Base-by-base conservation (phyloP, 139 green algal species). In the Yamagishiella unicocca region DNA sequence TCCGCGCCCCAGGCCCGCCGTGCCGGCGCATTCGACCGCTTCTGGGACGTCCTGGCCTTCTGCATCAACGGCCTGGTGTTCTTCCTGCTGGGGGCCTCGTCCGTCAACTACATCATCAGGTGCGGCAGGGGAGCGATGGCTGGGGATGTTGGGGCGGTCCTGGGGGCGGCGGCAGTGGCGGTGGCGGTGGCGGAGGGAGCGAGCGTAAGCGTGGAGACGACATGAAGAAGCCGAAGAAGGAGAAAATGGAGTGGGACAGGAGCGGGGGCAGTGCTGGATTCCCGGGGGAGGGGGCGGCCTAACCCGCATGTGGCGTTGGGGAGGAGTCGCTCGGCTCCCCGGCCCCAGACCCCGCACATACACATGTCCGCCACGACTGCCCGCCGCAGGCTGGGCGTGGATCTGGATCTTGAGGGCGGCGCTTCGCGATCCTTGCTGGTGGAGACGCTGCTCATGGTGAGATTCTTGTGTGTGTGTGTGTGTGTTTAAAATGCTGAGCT, bases 41-140 rank as follows among this genome's bases (percentile, higher is more conserved):
- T 93, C 90, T 93, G 87, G 90, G 87, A 91, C 45, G 87, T 91
- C 31, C 38, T 91, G 45, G 42, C 75, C 0, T 93, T 90, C 35
- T 64, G 62, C 25, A 90, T 89, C 66, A 94, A 94, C 88, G 85
- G 92, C 33, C 90, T 98, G 43, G 92, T 98, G n/a, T 98, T 98
- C 90, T 98, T 98, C 91, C 98, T 94, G 54, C 89, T 95, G 25
- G 96, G 96, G 12, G 91, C 93, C 0, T 91, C 90, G 1, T 91
- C 91, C 12, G 89, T 96, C 67, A 98, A 98, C 89, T 98, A 96
- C 87, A 70, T 98, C 53, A 88, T 97, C 46, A 85, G 94, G 91
- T 95, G 62, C 4, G 90, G 8, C n/a, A n/a, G 40, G 70, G 6
- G 38, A 21, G 9, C 12, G 66, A 46, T 1, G 10, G 4, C 10